phyloP scores from a whole-genome alignment of 306 rosid genomes.

The Gleditsia sinensis region DNA sequence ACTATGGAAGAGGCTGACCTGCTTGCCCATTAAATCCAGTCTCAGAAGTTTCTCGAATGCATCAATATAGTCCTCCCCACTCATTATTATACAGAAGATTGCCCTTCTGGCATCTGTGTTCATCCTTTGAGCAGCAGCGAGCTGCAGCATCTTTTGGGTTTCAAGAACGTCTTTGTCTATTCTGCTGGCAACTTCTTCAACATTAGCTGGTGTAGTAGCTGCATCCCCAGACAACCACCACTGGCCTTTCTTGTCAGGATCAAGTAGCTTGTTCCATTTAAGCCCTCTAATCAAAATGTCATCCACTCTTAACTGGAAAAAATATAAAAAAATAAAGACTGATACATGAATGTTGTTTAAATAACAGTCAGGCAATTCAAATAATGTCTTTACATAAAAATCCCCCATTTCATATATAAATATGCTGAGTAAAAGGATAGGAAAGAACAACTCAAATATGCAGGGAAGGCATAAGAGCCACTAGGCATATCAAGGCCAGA shows the following conservation, averaged over 20 bases:
- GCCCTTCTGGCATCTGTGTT: conserved; percentile 90
- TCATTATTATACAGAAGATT: conserved; percentile 92
- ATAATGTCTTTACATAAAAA: conserved; percentile 1
- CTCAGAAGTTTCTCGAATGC: conserved; percentile 94
- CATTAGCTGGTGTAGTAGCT: conserved; percentile 51
- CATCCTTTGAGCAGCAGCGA: conserved; percentile 92
- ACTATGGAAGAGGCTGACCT: conserved; percentile 48
- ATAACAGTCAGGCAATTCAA: conserved; percentile 11
- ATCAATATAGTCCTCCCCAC: conserved; percentile 89
- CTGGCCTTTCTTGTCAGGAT: conserved; percentile 86
- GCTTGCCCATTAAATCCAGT: conserved; percentile 85
- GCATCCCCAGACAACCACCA: conserved; percentile 85
- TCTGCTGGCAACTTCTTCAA: conserved; percentile 68
- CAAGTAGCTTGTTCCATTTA: conserved; percentile 85
- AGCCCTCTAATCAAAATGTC: conserved; percentile 72
- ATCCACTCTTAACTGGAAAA: conserved; percentile 72
- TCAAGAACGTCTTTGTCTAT: conserved; percentile 84
- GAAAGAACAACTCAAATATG: not conserved
- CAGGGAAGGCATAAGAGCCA: conserved; percentile 10
- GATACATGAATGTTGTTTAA: conserved; percentile 12
- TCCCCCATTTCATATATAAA: conserved; percentile 2
- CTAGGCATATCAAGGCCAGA: conserved; percentile 2
- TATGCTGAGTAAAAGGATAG: not conserved
- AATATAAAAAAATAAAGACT: conserved; percentile 4
- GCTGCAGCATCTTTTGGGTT: conserved; percentile 83